Base-by-base conservation (phyloP, 768 basidiomycete species). In the Imleria badia region DNA sequence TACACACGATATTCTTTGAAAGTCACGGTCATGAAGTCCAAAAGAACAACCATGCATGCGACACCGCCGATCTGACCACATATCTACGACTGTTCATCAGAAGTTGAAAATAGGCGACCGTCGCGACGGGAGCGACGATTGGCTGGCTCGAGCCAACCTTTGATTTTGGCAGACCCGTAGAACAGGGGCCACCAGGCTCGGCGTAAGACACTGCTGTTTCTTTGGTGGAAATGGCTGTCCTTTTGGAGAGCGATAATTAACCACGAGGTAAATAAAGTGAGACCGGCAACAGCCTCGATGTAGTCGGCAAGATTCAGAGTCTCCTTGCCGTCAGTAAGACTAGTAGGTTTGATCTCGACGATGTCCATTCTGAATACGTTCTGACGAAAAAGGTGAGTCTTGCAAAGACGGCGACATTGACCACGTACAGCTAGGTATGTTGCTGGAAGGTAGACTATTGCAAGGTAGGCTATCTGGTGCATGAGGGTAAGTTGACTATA, bases 401-500 rank as follows among this genome's bases (percentile, higher is more conserved):
- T 12, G 35, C 2, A 36, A 41, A 17, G 38, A 43, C 35, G 3
- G 13, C 17, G 7, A 31, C 36, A 35, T 15, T 6, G 23, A 39
- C 5, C 6, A 58, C 70, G 8, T 58, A 70, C 69, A n/a, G 70
- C 49, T 2, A 71, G 14, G 33, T 80, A 82, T 12, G 75, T 72
- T 10, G 79, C 77, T 2, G 84, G 83, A 19, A 85, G 72, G 65
- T 83, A 86, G 29, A 81, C 53, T 80, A 82, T 80, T 0, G 82
- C 78, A 8, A 86, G 64, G 51, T 82, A 83, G 0, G 78, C 71
- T 29, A 85, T 75, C 63, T 82, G 35, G 77, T 53, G 9, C 26
- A 31, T 15, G 3, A 11, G 20, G n/a, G 12, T 67, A 13, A 64
- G 40, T 29, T 5, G 7, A 34, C 20, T 19, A 11, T 20, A 23